phyloP scores from a whole-genome alignment of 192 early-diverging fungal species.

The Neocallimastix lanati region DNA sequence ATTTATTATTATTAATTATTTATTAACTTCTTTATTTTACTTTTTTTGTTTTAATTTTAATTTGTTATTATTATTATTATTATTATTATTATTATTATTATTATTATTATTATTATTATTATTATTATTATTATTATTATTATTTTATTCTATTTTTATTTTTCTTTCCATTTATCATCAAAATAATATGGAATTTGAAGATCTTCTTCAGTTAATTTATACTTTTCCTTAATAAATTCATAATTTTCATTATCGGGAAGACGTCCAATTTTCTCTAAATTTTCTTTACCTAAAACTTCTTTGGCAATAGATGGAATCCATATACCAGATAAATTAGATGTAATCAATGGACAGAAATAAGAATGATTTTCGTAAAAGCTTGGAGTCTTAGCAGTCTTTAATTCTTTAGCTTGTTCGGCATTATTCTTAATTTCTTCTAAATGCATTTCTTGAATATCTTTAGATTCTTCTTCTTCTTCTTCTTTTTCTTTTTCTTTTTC shows the following conservation, averaged over 20 bases:
- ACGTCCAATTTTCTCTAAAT: neutral
- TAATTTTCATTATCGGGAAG: neutral
- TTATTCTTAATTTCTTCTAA: neutral
- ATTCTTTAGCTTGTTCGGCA: neutral
- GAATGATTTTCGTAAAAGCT: neutral
- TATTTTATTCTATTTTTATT: neutral
- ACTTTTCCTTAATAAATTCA: neutral
- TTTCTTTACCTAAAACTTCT: neutral
- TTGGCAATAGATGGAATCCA: neutral
- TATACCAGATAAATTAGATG: neutral
- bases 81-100: too few relatives aligned
- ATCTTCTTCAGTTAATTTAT: neutral
- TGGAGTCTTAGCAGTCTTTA: neutral
- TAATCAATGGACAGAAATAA: neutral
- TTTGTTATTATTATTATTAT: too few relatives aligned
- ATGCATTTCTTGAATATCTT: neutral
- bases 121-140: too few relatives aligned
- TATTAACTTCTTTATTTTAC: too few relatives aligned
- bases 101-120: too few relatives aligned
- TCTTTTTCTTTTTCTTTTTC: neutral
- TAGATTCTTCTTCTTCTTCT: neutral
- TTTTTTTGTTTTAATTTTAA: too few relatives aligned
- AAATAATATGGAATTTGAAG: neutral
- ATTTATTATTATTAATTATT: too few relatives aligned
- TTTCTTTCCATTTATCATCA: neutral